Evolutionary conservation across 1,284 basidiomycete genomes (phyloP), one percentile per base, ranked within the genome.

Genomic region (Gomphus bonarii): DNA sequence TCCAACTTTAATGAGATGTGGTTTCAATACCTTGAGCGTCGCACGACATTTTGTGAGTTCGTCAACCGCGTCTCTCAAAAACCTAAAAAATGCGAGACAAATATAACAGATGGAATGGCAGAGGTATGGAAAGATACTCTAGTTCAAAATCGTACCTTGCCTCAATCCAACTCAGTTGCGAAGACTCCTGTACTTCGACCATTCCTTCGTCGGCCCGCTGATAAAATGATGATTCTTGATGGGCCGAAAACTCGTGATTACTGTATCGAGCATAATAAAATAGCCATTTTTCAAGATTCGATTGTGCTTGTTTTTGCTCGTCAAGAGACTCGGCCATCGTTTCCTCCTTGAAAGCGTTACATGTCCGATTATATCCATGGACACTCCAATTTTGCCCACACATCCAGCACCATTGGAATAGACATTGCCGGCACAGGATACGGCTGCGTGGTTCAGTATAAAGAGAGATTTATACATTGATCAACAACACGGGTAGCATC

Each of bases 351-450:
- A 74, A 86, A 50, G 80, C 75, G 63, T 82, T 82, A 71, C 84
- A 86, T 61, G 80, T 78, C 65, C 78, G 79, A 60, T 73, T 73
- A 58, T 80, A 85, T 7, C 84, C 84, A 65, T 85, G 83, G 60
- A 79, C 78, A 14, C 73, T 69, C 83, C 83, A 85, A 0, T 79
- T 75, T 6, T 80, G 77, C 71, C 81, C 78, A 69, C 84, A 86
- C 52, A 86, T 75, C 84, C 84, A 85, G 68, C 84, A 86, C 69
- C 83, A 86, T 67, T 84, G 75, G 66, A 71, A 77, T 57, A 75
- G 73, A 68, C 81, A 83, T 64, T 80, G 78, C 62, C 78, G 75
- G 67, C 81, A 82, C 1, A 76, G 73, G 73, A 77, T 77, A 65
- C 76, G 75, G 63, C 70, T 73, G 61, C 28, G 54, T 31, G 10